Conservation (phyloP, 169 alveolate species). For the Perkinsus olseni region DNA sequence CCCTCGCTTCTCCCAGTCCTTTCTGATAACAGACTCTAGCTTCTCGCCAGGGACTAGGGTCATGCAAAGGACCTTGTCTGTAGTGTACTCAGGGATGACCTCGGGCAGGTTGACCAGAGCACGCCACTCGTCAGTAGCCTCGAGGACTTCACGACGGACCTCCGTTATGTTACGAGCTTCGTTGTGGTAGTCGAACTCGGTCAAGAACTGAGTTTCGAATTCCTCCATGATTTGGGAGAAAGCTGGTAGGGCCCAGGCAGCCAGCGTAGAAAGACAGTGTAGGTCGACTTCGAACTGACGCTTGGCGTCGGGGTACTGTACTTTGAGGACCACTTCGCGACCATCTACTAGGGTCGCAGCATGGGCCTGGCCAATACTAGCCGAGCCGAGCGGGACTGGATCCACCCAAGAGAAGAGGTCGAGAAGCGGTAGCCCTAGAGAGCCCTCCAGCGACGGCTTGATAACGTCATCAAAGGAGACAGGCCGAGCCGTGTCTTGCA, state of each 20-base stretch:
- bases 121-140: background rate
- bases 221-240: background rate
- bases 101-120: background rate
- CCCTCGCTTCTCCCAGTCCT: background rate
- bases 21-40: background rate
- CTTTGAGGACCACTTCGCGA: background rate
- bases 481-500: background rate
- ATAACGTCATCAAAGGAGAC: background rate
- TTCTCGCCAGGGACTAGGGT: background rate
- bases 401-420: background rate
- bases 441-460: background rate
- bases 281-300: background rate
- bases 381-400: background rate
- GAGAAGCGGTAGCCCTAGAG: background rate
- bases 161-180: background rate
- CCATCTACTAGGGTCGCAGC: background rate
- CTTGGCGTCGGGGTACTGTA: background rate
- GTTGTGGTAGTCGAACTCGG: background rate
- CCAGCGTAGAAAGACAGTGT: background rate
- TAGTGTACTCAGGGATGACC: background rate
- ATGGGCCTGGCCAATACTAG: constrained; percentile 1
- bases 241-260: background rate
- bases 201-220: background rate
- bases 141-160: background rate
- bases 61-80: background rate